Evolutionary conservation across 495 filamentous ascomycete genomes (phyloP).

Genomic region (Lindgomyces ingoldianus): DNA sequence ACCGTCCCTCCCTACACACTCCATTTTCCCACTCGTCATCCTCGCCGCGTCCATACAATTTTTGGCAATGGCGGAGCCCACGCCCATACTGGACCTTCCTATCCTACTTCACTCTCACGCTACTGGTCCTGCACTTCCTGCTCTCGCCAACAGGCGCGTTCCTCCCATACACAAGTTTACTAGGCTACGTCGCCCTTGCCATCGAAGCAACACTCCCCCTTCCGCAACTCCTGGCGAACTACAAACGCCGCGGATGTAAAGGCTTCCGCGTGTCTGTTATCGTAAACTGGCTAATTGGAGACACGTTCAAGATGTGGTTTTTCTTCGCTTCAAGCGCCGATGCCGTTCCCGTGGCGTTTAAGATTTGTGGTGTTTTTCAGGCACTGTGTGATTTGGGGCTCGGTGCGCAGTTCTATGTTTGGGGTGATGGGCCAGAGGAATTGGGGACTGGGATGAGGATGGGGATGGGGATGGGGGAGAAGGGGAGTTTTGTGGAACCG

Average conservation of each 20-base stretch:
- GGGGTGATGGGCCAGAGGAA: constrained; percentile 58
- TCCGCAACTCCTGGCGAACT: constrained; percentile 84
- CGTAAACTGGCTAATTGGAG: constrained; percentile 84
- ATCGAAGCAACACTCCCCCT: constrained; percentile 88
- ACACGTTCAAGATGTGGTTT: constrained; percentile 94
- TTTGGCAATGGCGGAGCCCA: constrained; percentile 88
- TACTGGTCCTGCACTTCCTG: constrained; percentile 71
- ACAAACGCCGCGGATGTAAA: constrained; percentile 74
- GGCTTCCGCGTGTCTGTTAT: constrained; percentile 88
- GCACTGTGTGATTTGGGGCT: constrained; percentile 79
- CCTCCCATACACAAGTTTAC: constrained; percentile 64
- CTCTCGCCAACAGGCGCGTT: constrained; percentile 65
- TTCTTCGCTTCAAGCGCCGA: constrained; percentile 61
- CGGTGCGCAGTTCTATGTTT: constrained; percentile 84
- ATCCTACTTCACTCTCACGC: constrained; percentile 63
- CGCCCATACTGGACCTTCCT: constrained; percentile 94
- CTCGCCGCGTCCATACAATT: constrained; percentile 71
- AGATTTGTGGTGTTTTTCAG: constrained; percentile 90
- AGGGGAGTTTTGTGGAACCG: background rate
- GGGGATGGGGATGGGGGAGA: background rate
- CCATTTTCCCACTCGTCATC: constrained; percentile 50
- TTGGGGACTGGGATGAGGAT: background rate
- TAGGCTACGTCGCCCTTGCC: constrained; percentile 82
- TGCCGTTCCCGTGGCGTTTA: constrained; percentile 84
- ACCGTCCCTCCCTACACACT: constrained; percentile 63